Evolutionary conservation across 257 asterid species (phyloP).

Genomic region (Cynanchum wilfordii): DNA sequence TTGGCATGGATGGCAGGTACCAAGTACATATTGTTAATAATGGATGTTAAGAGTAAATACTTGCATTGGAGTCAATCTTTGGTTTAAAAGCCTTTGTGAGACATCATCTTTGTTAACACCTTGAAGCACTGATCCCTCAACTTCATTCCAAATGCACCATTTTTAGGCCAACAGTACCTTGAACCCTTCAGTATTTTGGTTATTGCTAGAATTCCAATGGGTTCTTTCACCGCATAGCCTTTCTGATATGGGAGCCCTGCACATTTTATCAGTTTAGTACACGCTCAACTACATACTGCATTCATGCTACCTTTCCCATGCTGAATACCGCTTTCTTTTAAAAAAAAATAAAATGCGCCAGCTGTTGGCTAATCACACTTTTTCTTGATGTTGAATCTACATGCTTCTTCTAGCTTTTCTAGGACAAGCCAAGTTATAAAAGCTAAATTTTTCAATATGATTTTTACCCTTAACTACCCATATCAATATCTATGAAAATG

Average conservation of each 20-base stretch:
- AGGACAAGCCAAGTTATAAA: neutral
- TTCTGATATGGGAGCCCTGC: neutral
- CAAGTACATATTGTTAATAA: slow-evolving; percentile 2
- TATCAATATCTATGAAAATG: neutral
- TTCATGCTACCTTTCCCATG: neutral
- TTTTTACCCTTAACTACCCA: neutral
- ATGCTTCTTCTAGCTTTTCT: neutral
- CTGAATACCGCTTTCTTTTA: neutral
- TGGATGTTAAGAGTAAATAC: neutral
- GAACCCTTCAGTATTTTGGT: neutral
- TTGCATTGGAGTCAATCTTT: neutral
- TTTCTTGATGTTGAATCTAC: neutral
- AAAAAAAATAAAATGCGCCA: neutral
- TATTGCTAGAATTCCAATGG: neutral
- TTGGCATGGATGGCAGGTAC: slow-evolving; percentile 95
- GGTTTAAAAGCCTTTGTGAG: neutral
- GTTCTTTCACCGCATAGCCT: neutral
- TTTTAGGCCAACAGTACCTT: neutral
- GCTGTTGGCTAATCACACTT: neutral
- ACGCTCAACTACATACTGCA: neutral
- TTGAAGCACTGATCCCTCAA: neutral
- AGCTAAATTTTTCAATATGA: neutral
- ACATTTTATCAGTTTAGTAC: neutral
- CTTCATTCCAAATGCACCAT: neutral
- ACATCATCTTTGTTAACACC: neutral